Base-by-base conservation (phyloP, 768 basidiomycete species). In the Auricularia sp. region DNA sequence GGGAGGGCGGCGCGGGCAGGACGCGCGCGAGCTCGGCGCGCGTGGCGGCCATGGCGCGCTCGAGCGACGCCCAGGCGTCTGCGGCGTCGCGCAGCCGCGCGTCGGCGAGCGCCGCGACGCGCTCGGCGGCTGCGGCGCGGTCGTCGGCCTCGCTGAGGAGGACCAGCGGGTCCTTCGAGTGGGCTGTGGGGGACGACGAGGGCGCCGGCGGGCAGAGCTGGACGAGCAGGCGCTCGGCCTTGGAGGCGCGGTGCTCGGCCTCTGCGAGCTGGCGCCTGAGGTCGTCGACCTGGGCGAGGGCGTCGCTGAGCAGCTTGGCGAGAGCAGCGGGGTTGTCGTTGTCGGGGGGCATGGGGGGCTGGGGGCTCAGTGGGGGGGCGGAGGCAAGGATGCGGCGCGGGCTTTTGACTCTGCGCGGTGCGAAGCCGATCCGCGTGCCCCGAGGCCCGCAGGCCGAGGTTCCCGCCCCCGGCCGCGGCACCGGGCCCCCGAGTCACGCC, bases 91-190 rank as follows among this genome's bases (percentile, higher is more conserved):
- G 75, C 65, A 79, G 70, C 13, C 82, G 77, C 0, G 81, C 78
- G 37, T 84, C 81, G 0, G 81, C 79, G 11, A 87, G 85, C 69
- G 86, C 85, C 62, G 82, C 77, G 3, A 79, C 80, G 35, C 73
- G 70, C 71, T 87, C 84, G 3, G 83, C 83, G 63, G 76, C 75
- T 42, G 77, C 74, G 1, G 79, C 76, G 63, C 84, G 83, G 35
- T 78, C 75, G 66, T 87, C 84, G 66, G 77, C 79, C 0, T 82
- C 78, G 13, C 75, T 66, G 67, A 82, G 73, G 69, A 77, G 68
- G 62, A 77, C 76, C 51, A 74, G 73, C 34, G 77, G 71, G 13
- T 75, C 65, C 10, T 77, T 73, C 62, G 77, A 64, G 68, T 74
- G 54, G 42, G 47, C 65, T 13, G 64, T 35, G 34, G 67, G 54